Conservation (phyloP, 2,329 filamentous ascomycete species). For the Parascedosporium putredinis region DNA sequence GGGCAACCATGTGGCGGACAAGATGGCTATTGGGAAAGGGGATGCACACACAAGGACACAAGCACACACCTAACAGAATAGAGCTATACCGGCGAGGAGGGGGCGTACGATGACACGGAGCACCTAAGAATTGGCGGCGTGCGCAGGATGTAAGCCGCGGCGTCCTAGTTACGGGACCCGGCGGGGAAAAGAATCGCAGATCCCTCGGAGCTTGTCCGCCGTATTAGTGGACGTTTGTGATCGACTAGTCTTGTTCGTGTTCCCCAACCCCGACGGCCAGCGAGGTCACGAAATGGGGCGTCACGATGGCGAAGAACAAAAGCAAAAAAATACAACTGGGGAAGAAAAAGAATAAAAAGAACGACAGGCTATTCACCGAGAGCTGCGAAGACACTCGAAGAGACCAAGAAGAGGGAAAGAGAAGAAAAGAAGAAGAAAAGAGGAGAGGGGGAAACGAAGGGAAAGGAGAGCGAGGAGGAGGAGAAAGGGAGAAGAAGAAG, state of each 20-base stretch:
- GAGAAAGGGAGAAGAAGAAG: not conserved
- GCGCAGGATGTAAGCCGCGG: not conserved
- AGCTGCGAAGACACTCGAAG: not conserved
- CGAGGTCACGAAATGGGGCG: not conserved
- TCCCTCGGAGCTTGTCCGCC: not conserved
- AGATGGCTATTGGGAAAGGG: not conserved
- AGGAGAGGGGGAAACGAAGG: not conserved
- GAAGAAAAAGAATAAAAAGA: too few species aligned
- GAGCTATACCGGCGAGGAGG: too few species aligned
- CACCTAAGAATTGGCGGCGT: too few species aligned
- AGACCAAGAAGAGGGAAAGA: not conserved
- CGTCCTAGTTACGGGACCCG: not conserved
- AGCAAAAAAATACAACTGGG: too few species aligned
- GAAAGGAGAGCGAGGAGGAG: not conserved
- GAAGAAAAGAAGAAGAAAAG: not conserved
- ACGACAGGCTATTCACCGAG: not conserved
- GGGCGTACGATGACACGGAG: not conserved
- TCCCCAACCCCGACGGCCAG: not conserved
- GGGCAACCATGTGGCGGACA: too few species aligned
- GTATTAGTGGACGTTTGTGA: not conserved
- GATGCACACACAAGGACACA: too few species aligned
- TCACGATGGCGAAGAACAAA: too few species aligned
- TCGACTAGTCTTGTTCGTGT: too few species aligned
- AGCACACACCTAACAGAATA: not conserved
- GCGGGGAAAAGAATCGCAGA: too few species aligned